phyloP scores from a whole-genome alignment of 2,329 filamentous ascomycete genomes.

The Thielaviopsis populi region DNA sequence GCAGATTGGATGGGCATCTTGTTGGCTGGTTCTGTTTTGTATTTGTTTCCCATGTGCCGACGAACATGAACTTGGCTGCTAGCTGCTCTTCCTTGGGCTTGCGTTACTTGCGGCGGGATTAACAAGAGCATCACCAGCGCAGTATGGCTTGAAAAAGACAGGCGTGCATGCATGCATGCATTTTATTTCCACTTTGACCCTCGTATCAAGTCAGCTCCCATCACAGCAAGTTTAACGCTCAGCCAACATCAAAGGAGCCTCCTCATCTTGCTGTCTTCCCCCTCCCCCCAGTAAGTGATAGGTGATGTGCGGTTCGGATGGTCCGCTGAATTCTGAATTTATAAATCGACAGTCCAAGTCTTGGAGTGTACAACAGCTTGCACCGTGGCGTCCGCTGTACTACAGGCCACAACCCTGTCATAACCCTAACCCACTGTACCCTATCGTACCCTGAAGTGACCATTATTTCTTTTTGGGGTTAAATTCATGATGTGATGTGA shows the following conservation, averaged over 20 bases:
- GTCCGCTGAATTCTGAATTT: background rate
- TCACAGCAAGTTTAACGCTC: background rate
- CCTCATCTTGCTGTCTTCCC: too few relatives aligned
- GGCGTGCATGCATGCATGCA: background rate
- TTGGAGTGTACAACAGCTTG: background rate
- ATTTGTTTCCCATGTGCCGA: background rate
- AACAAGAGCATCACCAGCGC: background rate
- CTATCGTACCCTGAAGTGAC: background rate
- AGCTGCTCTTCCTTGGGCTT: background rate
- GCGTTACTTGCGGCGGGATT: background rate
- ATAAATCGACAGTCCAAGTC: background rate
- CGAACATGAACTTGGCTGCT: background rate
- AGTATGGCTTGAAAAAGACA: background rate
- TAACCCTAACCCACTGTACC: background rate
- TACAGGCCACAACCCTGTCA: slow-evolving; percentile 5
- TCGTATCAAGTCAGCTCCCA: background rate
- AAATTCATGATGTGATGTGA: background rate
- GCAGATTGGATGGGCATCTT: background rate
- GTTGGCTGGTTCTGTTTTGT: background rate
- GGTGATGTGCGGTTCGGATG: background rate
- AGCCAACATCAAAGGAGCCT: background rate
- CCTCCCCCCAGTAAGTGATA: background rate
- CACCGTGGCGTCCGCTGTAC: background rate
- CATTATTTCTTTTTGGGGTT: too few relatives aligned
- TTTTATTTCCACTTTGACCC: slow-evolving; percentile 2